Base-by-base conservation (phyloP, 768 basidiomycete genomes). In the Symmetrospora coprosmae region DNA sequence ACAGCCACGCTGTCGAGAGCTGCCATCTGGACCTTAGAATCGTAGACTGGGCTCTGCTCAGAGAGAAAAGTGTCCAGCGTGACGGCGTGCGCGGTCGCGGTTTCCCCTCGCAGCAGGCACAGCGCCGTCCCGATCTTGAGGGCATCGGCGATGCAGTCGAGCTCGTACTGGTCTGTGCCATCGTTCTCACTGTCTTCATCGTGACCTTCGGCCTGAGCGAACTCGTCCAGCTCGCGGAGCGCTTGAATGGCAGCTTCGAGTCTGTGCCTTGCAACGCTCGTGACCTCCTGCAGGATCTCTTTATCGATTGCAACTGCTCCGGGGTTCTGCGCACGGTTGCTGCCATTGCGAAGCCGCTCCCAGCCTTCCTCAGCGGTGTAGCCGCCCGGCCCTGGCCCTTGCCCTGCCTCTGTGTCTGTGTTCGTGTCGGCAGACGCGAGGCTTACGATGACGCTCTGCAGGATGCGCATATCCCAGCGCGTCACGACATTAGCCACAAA, bases 1-100 rank as follows among this genome's bases (percentile, higher is more conserved):
- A 90, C 80, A 0, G 85, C 83, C 9, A 84, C 82, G 5, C 87
- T 82, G 68, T 89, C 85, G 45, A 94, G 75, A 8, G 90, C 89
- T 2, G 91, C 84, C 71, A 90, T 88, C 71, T 92, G 85, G 1
- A 92, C 81, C 34, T 87, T 75, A 66, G 83, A 82, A 67, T 94
- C 87, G 39, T 81, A 81, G 21, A 89, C 79, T 1, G 89, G 83
- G 0, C 87, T 81, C 17, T 83, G 81, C 33, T 83, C 82, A 65
- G 87, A 90, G 30, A 94, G 75, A 14, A 97, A 75, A 0, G 40
- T 49, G 11, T 53, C 46, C 17, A 61, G 13, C 4, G 35, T 21
- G 8, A 23, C 35, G 33, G 47, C 16, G 50, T 31, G 45, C 37
- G 50, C 23, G 16, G 25, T 6, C 14, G 43, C 40, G 41, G n/a